Evolutionary conservation across 108 stramenopile species (phyloP).

Genomic region (Nannochloropsis oceanica): DNA sequence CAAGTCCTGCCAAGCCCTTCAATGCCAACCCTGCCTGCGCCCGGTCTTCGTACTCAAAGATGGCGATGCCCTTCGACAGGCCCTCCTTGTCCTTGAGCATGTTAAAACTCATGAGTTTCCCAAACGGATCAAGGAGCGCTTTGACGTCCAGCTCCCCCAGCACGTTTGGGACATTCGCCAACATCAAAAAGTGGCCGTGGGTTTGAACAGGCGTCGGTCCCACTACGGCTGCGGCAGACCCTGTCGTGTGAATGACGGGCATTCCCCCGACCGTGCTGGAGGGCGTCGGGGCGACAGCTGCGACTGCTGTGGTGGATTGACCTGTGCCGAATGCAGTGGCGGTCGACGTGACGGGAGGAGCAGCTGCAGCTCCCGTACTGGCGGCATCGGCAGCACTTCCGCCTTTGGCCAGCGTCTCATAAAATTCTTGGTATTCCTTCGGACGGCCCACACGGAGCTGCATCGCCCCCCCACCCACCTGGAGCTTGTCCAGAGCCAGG

Average conservation of each 20-base stretch:
- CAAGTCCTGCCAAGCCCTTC: conserved; percentile 1
- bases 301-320: not conserved
- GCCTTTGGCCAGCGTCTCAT: not conserved
- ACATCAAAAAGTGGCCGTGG: not conserved
- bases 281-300: not conserved
- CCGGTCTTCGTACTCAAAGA: not conserved
- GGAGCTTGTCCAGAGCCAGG: not conserved
- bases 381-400: no score
- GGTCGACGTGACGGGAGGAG: not conserved
- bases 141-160: conserved; percentile 2
- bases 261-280: no score
- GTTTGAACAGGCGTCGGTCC: not conserved
- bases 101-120: conserved; percentile 1
- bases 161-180: not conserved
- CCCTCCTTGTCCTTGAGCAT: not conserved
- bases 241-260: no score
- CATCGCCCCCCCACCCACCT: not conserved
- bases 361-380: not conserved
- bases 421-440: not conserved
- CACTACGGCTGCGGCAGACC: not conserved
- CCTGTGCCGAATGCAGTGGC: not conserved
- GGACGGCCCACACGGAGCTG: conserved; percentile 9
- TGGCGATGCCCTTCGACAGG: not conserved
- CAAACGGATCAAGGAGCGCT: conserved; percentile 10
- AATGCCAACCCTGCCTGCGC: not conserved